Conservation (phyloP, 768 basidiomycete species). For the Xerocomus brunneocitrinus region DNA sequence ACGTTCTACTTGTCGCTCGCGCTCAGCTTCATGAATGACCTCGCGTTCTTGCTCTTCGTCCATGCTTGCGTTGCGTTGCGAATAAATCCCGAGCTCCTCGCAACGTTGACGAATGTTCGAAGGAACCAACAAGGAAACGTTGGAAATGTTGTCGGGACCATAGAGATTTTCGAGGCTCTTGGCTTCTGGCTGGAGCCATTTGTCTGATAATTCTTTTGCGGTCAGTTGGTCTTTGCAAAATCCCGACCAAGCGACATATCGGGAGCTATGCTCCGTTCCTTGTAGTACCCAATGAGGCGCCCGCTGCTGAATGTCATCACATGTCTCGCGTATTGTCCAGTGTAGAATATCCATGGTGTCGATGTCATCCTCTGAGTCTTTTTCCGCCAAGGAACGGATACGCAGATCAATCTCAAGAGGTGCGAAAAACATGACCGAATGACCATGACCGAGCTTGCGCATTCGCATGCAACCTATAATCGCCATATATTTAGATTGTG, state of each 20-base stretch:
- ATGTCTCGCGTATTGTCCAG: slow-evolving; percentile 29
- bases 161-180: slow-evolving; percentile 36
- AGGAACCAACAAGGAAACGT: not conserved
- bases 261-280: slow-evolving; percentile 33
- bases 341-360: slow-evolving; percentile 34
- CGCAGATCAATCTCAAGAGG: slow-evolving; percentile 38
- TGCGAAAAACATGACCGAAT: slow-evolving; percentile 46
- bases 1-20: slow-evolving; percentile 29
- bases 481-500: no score
- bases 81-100: slow-evolving; percentile 24
- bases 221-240: slow-evolving; percentile 9
- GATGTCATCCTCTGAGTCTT: not conserved
- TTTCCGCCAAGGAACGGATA: slow-evolving; percentile 30
- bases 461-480: no score
- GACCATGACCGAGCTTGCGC: slow-evolving; percentile 7
- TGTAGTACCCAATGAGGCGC: slow-evolving; percentile 43
- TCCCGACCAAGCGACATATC: slow-evolving; percentile 21
- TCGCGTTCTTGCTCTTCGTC: slow-evolving; percentile 48
- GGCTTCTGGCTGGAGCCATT: slow-evolving; percentile 41
- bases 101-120: slow-evolving; percentile 24
- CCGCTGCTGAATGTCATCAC: slow-evolving; percentile 31
- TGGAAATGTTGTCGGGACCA: slow-evolving; percentile 3
- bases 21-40: slow-evolving; percentile 38
- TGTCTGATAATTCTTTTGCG: slow-evolving; percentile 3
- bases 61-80: slow-evolving; percentile 18